These are phyloP conservation scores for Phytophthora niederhauseri DNA, from an alignment of 352 stramenopile species.

Conservation along the genomic window DNA sequence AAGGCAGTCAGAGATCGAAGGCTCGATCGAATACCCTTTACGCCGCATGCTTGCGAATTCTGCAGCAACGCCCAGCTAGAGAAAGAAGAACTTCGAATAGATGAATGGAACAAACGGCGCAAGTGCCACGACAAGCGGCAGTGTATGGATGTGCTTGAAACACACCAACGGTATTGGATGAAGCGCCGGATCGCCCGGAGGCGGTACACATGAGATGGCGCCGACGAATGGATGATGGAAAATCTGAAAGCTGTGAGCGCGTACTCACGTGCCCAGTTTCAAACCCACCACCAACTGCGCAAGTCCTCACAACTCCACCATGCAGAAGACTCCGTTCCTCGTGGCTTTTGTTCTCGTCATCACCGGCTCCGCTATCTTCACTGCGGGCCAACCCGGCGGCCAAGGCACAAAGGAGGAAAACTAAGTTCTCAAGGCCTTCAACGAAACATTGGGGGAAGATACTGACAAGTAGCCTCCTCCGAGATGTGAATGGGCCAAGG, in stretches of 20 bases:
- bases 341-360: background rate
- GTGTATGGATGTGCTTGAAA: background rate
- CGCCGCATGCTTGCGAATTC: no score
- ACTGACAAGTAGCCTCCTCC: no score
- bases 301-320: background rate
- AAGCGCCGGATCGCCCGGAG: background rate
- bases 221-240: background rate
- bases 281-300: background rate
- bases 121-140: background rate
- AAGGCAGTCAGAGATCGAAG: no score
- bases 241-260: background rate
- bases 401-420: background rate
- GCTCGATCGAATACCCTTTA: no score
- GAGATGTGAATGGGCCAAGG: no score
- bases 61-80: no score
- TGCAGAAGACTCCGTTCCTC: background rate
- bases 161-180: background rate
- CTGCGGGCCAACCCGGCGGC: background rate
- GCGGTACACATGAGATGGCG: background rate
- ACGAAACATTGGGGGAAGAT: background rate
- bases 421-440: background rate
- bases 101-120: background rate
- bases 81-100: no score
- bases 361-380: background rate
- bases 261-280: background rate